Base-by-base conservation (phyloP, 441 rosid genomes). In the Euphorbia schlechtendalii region DNA sequence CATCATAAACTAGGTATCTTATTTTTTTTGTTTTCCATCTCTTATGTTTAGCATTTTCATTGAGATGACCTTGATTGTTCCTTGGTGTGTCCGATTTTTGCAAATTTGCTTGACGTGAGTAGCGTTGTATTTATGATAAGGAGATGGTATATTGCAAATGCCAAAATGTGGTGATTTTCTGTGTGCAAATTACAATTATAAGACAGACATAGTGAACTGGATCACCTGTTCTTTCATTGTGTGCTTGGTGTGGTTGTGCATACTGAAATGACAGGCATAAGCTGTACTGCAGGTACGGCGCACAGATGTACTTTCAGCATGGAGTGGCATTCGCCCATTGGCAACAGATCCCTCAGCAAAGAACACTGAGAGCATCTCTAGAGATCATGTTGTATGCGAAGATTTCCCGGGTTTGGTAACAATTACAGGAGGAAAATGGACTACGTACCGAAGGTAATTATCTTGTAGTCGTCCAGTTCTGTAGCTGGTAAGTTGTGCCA, bases 311-410 rank as follows among this genome's bases (percentile, higher is more conserved):
- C 98, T 93, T 58, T 93, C 98, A 56, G 98, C 96, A 62, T 93
- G 98, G 98, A 93, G 97, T 81, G 98, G 98, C 43, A 90, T 93
- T 67, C 96, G 98, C 51, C 98, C 97, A 36, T 74, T 93, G 79
- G 97, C 97, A 24, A 60, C 58, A 55, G 96, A 90, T 77, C 98
- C 98, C 62, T 78, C 85, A 32, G 95, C 92, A 61, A 90, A 88
- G 73, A 93, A 73, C 77, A 93, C 97, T 9, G 98, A 90, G 76
- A 90, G 89, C 75, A 85, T 93, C 74, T 90, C 98, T 15, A 86
- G 97, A 79, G 98, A 90, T 81, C 98, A 93, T 69, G 97, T 90
- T 55, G 87, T 90, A 30, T 70, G 80, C 60, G 96, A 93, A 80
- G 97, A 93, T 64, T 71, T 61, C 77, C 92, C 98, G 66, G 96